Evolutionary conservation across 805 yeast genomes (phyloP).

Genomic region (Deakozyma indianensis): DNA sequence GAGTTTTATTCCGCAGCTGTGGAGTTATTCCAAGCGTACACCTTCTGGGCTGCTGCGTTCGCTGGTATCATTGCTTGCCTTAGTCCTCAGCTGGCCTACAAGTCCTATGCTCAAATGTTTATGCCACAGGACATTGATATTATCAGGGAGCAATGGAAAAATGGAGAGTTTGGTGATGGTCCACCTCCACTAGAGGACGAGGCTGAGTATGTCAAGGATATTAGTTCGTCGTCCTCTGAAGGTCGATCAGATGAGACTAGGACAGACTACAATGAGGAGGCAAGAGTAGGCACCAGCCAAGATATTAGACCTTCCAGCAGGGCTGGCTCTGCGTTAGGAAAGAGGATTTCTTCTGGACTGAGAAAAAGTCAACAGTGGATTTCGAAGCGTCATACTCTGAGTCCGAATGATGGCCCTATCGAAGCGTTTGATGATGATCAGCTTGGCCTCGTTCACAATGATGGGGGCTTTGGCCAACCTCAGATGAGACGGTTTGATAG

Average conservation of each 20-base stretch:
- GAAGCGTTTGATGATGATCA: not conserved
- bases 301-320: not conserved
- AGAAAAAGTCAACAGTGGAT: slow-evolving; percentile 1
- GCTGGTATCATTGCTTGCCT: slow-evolving; percentile 40
- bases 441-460: not conserved
- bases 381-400: not conserved
- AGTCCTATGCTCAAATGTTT: slow-evolving; percentile 36
- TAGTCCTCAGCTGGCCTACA: slow-evolving; percentile 45
- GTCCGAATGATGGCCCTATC: not conserved
- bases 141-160: slow-evolving; percentile 43
- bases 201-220: not conserved
- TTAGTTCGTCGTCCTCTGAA: not conserved
- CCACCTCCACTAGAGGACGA: not conserved
- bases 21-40: slow-evolving; percentile 42
- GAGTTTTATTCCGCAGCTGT: slow-evolving; percentile 55
- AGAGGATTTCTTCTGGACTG: not conserved
- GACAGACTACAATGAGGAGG: not conserved
- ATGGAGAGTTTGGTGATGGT: slow-evolving; percentile 32
- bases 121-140: slow-evolving; percentile 57
- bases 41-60: slow-evolving; percentile 53
- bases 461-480: not conserved
- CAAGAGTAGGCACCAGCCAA: not conserved
- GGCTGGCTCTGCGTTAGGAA: not conserved
- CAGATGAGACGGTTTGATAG: not conserved
- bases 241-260: not conserved